Base-by-base conservation (phyloP, 305 asterid species). In the Petunia hybrid region DNA sequence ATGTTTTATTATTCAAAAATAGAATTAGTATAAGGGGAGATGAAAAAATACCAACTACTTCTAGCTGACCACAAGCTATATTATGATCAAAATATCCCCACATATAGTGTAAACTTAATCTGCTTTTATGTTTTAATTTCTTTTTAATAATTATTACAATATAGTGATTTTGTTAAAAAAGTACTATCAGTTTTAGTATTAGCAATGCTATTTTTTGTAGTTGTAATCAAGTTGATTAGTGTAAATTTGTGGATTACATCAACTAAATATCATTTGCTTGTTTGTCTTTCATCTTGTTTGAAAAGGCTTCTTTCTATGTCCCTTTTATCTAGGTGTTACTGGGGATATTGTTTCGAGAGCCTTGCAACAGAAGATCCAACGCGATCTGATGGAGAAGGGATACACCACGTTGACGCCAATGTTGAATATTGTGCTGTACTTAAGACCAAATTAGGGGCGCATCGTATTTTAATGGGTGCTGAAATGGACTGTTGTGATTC, bases 401-500 rank as follows among this genome's bases (percentile, higher is more conserved):
- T 96, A 85, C 94, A 90, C 82, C 92, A 96, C 73, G 88, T 96
- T 88, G 98, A 96, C 89, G 91, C 98, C 83, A 96, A 96, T 84
- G 94, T 93, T 85, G 98, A 96, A 80, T 22, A 83, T 85, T 96
- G 99, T 78, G 45, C 98, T 65, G 98, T 94, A 80, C 84, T 94
- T 80, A 96, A 94, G 85, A 96, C 99, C 80, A 93, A 96, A 88
- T 85, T 96, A 87, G 98, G 99, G 59, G 99, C 99, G 67, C 98
- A 96, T 80, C 90, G 98, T 65, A 90, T 96, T 83, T 88, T 96
- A 84, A 94, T 96, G 98, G 98, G 98, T 81, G 99, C 99, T 87
- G 99, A 96, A 89, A 94, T 96, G 98, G 98, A 96, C 88, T 94
- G 99, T 80, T 96, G 98, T 81, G 99, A 96, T 88, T 94, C 98